Base-by-base conservation (phyloP, 352 stramenopile species). In the Thalassiosira sp. region DNA sequence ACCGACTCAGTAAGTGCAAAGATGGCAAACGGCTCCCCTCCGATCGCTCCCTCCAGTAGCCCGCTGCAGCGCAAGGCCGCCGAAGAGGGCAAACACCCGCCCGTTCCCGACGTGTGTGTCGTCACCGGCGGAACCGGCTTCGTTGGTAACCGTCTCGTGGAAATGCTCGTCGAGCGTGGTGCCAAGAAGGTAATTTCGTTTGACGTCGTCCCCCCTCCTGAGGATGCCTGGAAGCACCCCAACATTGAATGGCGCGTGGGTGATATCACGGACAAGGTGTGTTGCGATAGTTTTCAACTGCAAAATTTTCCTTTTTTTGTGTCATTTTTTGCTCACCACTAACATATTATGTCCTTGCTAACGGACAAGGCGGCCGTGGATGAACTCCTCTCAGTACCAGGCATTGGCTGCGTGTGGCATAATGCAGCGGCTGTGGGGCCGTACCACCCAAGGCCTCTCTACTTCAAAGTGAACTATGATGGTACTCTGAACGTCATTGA, bases 111-210 rank as follows among this genome's bases (percentile, higher is more conserved):
- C 1, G 37, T 83, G 2, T 83, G 75, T 49, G 64, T 83, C 5
- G 94, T 97, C 1, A 97, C 94, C 8, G 94, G 94, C 49, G 93
- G 90, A 8, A 93, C 82, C 42, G 94, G 94, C n/a, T 93, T 97
- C 61, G 93, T 95, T 20, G 94, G 94, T 15, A 86, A 78, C 16
- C 89, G 94, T 5, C 76, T 97, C 35, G 94, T 96, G 2, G 94
- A 97, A 90, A 96, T 97, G 92, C 79, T 97, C 25, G 69, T 96
- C 13, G 90, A 96, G 78, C 85, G 92, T 13, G 93, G 93, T 42
- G 91, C 90, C 1, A 68, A 82, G 45, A 88, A 84, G 25, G 94
- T 97, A 28, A 88, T 96, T 52, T 93, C 85, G 8, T 95, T 97
- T 69, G 94, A 97, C 81, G 89, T 96, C 24, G 79, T 87, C 6